Evolutionary conservation across 2,329 filamentous ascomycete genomes (phyloP).

Genomic region (Pseudocercospora pini-densiflorae): DNA sequence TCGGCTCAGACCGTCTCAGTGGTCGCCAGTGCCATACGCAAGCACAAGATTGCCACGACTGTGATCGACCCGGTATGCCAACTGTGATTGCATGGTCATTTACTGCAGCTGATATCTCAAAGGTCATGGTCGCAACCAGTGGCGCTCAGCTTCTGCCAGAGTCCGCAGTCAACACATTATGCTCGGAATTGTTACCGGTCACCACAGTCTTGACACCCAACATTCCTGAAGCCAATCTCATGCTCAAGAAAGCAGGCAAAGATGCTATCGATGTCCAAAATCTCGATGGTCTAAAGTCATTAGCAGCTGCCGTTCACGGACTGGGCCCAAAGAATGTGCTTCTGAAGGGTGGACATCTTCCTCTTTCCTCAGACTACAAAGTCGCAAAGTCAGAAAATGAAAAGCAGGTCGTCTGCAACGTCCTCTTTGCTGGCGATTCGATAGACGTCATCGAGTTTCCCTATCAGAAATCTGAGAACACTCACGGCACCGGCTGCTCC

Average conservation of each 20-base stretch:
- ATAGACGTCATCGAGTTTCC: constrained; percentile 68
- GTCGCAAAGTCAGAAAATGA: constrained; percentile 64
- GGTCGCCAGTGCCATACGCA: constrained; percentile 66
- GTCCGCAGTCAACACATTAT: constrained; percentile 66
- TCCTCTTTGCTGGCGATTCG: constrained; percentile 69
- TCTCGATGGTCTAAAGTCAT: constrained; percentile 68
- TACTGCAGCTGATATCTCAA: constrained; percentile 10
- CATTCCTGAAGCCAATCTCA: constrained; percentile 71
- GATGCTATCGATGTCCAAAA: constrained; percentile 55
- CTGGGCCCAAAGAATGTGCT: constrained; percentile 81
- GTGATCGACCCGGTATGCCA: constrained; percentile 75
- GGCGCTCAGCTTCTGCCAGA: constrained; percentile 70
- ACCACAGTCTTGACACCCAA: constrained; percentile 78
- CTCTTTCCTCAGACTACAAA: constrained; percentile 67
- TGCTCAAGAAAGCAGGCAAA: constrained; percentile 61
- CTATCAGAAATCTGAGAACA: constrained; percentile 76
- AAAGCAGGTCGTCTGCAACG: constrained; percentile 71
- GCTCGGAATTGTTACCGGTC: constrained; percentile 64
- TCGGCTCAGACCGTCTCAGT: constrained; percentile 71
- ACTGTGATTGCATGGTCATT: background rate
- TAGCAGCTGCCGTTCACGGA: constrained; percentile 68
- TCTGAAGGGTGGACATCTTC: constrained; percentile 89
- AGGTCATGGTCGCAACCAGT: constrained; percentile 94
- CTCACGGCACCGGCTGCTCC: constrained; percentile 94
- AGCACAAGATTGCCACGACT: constrained; percentile 61